Evolutionary conservation across 352 stramenopile species (phyloP).

Genomic region (Globisporangium nagaii): DNA sequence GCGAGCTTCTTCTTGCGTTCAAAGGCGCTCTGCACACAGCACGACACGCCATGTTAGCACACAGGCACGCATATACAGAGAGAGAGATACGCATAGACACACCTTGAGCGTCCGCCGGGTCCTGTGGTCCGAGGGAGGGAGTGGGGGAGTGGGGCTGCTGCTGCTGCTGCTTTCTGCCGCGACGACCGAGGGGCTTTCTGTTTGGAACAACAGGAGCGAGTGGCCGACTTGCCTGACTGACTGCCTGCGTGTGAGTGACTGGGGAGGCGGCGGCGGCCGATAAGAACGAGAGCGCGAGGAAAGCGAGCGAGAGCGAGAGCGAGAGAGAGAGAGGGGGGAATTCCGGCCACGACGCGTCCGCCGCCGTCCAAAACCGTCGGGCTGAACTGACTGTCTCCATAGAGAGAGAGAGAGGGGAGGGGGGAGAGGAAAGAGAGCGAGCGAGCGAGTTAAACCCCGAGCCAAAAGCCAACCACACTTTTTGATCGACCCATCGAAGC

Average conservation of each 20-base stretch:
- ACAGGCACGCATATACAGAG: neutral
- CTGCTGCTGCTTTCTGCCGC: conserved; percentile 5
- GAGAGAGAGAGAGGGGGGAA: conserved; percentile 1
- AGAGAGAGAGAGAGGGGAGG: conserved; percentile 4
- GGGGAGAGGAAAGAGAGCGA: neutral
- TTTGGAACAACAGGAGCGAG: neutral
- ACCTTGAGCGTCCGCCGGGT: too few relatives aligned
- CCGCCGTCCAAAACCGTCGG: neutral
- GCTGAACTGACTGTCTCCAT: conserved; percentile 6
- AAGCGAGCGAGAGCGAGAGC: neutral
- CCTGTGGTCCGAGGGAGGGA: too few relatives aligned
- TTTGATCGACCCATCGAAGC: conserved; percentile 5
- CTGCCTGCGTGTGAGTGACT: conserved; percentile 1
- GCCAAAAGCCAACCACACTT: neutral
- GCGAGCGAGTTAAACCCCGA: neutral
- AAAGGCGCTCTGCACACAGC: too few relatives aligned
- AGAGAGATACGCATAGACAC: neutral
- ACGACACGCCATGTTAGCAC: neutral
- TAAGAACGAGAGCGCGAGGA: neutral
- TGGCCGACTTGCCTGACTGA: neutral
- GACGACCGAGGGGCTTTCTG: conserved; percentile 7
- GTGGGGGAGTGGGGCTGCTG: too few relatives aligned
- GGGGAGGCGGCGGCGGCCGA: neutral
- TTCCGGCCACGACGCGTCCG: neutral
- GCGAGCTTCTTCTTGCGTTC: conserved; percentile 1